Conservation (phyloP, 495 filamentous ascomycete species). For the Cercophora newfieldiana region DNA sequence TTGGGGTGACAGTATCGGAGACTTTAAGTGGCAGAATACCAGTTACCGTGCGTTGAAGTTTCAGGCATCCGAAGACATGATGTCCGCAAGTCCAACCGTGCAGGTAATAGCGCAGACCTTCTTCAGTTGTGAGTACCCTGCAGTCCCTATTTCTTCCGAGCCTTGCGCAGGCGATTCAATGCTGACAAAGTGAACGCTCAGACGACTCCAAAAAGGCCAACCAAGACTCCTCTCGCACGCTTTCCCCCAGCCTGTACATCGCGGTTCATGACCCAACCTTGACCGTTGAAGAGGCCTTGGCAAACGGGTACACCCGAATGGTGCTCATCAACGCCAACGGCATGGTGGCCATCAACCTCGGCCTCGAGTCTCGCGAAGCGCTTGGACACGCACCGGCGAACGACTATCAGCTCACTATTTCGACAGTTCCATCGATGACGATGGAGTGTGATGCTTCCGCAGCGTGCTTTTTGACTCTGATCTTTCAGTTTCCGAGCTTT, state of each 20-base stretch:
- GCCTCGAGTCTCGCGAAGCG: constrained; percentile 13
- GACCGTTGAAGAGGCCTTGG: constrained; percentile 13
- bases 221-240: constrained; percentile 10
- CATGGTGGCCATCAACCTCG: constrained; percentile 21
- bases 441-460: constrained; percentile 15
- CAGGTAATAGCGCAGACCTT: constrained; percentile 15
- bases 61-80: constrained; percentile 7
- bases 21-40: constrained; percentile 18
- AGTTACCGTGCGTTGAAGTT: constrained; percentile 14
- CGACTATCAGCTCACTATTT: constrained; percentile 22
- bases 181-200: neutral
- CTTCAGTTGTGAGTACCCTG: constrained; percentile 4
- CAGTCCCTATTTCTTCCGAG: neutral
- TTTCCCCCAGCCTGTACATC: constrained; percentile 22
- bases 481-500: constrained; percentile 23
- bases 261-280: constrained; percentile 25
- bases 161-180: neutral
- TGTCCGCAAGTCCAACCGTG: constrained; percentile 3
- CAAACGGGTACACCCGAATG: constrained; percentile 17
- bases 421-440: constrained; percentile 13
- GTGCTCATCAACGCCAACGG: constrained; percentile 25
- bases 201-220: constrained; percentile 18
- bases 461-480: constrained; percentile 10
- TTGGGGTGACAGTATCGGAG: constrained; percentile 6
- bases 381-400: constrained; percentile 13